Evolutionary conservation across 2,329 filamentous ascomycete genomes (phyloP).

Genomic region (Akanthomyces lecanii): DNA sequence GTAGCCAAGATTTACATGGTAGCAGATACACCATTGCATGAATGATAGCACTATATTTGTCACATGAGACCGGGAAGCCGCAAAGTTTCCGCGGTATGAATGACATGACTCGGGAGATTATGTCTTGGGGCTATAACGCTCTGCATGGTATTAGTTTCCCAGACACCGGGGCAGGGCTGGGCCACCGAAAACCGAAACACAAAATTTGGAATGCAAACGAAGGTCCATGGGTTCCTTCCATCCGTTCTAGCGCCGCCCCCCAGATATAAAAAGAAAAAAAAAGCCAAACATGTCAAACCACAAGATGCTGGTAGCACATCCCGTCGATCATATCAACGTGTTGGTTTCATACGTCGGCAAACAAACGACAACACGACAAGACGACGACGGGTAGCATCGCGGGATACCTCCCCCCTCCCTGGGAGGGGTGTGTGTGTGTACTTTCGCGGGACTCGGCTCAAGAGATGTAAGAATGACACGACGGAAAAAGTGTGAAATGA

Average conservation of each 20-base stretch:
- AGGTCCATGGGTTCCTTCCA: background rate
- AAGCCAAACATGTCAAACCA: background rate
- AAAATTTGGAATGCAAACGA: background rate
- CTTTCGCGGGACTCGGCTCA: background rate
- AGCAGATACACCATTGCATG: background rate
- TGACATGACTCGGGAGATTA: background rate
- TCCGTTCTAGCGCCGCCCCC: background rate
- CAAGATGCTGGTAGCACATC: background rate
- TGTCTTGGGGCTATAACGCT: background rate
- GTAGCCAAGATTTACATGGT: background rate
- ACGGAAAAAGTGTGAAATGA: background rate
- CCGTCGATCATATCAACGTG: background rate
- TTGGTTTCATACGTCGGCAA: background rate
- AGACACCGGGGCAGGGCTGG: background rate
- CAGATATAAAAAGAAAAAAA: too few relatives aligned
- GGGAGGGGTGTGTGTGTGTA: too few relatives aligned
- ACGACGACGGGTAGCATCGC: background rate
- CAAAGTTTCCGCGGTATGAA: background rate
- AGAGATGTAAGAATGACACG: background rate
- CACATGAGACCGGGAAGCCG: background rate
- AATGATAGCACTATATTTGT: background rate
- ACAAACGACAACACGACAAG: background rate
- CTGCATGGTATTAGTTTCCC: background rate
- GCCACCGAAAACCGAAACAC: background rate
- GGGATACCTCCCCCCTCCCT: background rate